Conservation (phyloP, 164 flowering plant species). For the Vitis vinifera region DNA sequence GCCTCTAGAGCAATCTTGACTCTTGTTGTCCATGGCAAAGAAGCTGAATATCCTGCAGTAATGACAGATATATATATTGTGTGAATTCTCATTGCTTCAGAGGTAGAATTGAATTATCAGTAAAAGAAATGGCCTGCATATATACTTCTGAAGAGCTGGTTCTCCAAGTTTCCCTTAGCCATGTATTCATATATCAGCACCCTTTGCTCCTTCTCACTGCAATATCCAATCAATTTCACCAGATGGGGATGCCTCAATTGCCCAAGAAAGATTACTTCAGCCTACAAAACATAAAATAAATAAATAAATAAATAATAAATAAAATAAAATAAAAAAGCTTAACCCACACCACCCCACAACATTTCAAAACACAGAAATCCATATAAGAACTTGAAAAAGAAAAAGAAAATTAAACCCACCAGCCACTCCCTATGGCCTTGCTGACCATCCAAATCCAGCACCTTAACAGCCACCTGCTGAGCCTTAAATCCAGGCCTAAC, state of each 20-base stretch:
- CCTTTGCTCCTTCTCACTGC: constrained; percentile 80
- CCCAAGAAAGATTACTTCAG: constrained; percentile 84
- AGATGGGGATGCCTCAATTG: constrained; percentile 81
- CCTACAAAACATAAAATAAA: constrained; percentile 30
- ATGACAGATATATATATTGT: not conserved
- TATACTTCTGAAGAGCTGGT: constrained; percentile 68
- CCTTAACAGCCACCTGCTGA: constrained; percentile 77
- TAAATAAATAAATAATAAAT: not conserved
- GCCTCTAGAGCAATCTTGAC: constrained; percentile 83
- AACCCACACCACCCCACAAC: no score
- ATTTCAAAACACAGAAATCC: no score
- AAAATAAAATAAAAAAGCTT: not conserved
- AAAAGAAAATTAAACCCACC: constrained; percentile 39
- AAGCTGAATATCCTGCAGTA: constrained; percentile 51
- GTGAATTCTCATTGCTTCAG: no score
- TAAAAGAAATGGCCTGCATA: not conserved
- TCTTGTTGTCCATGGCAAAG: constrained; percentile 80
- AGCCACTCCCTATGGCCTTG: constrained; percentile 95
- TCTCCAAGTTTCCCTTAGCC: constrained; percentile 73
- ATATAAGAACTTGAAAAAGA: not conserved
- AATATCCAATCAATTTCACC: constrained; percentile 88
- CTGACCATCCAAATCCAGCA: constrained; percentile 68
- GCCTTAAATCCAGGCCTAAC: constrained; percentile 55
- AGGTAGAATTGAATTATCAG: no score
- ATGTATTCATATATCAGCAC: constrained; percentile 85